Percentiles rank a stretch among this genome's conserved stretches.
phyloP scores from a whole-genome alignment of 306 rosid genomes.

The Quercus glauca region DNA sequence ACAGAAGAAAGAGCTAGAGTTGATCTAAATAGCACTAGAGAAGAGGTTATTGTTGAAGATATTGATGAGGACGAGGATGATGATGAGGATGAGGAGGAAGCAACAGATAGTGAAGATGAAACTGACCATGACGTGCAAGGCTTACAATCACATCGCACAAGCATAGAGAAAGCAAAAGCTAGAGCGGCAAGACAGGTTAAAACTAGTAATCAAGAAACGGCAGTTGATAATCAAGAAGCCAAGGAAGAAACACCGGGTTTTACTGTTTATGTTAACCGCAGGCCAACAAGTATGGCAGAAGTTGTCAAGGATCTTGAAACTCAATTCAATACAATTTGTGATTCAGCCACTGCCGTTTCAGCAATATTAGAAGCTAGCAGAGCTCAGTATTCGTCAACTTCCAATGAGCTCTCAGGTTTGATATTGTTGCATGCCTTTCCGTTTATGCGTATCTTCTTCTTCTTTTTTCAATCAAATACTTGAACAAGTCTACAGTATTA shows the following conservation, averaged over 20 bases:
- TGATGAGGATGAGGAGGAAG: constrained; percentile 29
- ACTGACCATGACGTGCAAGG: constrained; percentile 25
- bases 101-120: constrained; percentile 31
- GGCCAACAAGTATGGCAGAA: constrained; percentile 85
- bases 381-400: constrained; percentile 42
- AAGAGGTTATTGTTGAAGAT: constrained; percentile 64
- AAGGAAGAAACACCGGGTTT: constrained; percentile 75
- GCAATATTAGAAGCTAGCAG: constrained; percentile 68
- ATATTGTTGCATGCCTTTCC: constrained; percentile 1
- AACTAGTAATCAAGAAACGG: constrained; percentile 47
- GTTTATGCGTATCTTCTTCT: not conserved
- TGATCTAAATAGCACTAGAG: constrained; percentile 38
- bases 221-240: constrained; percentile 35
- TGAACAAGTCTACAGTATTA: not conserved
- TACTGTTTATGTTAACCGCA: constrained; percentile 71
- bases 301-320: constrained; percentile 76
- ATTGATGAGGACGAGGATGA: constrained; percentile 53
- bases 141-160: constrained; percentile 30
- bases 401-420: constrained; percentile 77
- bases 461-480: not conserved
- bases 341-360: constrained; percentile 74
- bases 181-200: constrained; percentile 48
- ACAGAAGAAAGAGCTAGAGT: constrained; percentile 45
- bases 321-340: constrained; percentile 65
- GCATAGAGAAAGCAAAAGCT: constrained; percentile 48